These are phyloP conservation scores for Phaeotremella skinneri DNA, from an alignment of 768 basidiomycete genomes.

Conservation along the genomic window DNA sequence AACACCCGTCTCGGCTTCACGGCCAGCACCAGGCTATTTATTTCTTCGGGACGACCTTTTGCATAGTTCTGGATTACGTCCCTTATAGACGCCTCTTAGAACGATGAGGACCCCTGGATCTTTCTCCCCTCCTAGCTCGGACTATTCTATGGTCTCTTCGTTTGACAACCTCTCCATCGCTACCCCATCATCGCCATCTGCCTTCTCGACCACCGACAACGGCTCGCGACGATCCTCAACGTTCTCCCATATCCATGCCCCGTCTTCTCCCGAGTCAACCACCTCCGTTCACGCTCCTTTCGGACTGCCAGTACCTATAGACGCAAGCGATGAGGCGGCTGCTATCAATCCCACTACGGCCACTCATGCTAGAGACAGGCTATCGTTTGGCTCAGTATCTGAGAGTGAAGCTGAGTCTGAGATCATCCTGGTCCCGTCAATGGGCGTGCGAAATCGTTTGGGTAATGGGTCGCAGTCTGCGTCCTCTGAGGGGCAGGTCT, in stretches of 20 bases:
- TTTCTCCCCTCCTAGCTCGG: slow-evolving; percentile 10
- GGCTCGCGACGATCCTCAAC: slow-evolving; percentile 4
- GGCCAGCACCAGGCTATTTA: no score
- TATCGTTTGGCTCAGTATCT: slow-evolving; percentile 1
- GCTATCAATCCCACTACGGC: background rate
- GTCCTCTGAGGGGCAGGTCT: no score
- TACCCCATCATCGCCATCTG: background rate
- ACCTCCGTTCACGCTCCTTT: background rate
- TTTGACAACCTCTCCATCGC: slow-evolving; percentile 22
- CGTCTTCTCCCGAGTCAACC: background rate
- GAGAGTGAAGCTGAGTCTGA: slow-evolving; percentile 3
- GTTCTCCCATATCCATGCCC: background rate
- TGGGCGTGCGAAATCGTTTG: background rate
- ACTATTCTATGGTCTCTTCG: slow-evolving; percentile 23
- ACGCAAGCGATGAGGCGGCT: background rate
- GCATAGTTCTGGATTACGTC: slow-evolving; percentile 3
- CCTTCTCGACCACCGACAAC: background rate
- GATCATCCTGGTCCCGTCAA: background rate
- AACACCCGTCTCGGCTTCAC: no score
- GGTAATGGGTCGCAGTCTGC: no score
- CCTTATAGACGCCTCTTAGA: background rate
- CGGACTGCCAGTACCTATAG: no score
- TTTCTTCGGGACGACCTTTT: background rate
- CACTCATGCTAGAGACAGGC: background rate
- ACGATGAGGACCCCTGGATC: background rate